Conservation (phyloP, 306 rosid genomes). For the Urtica urens region DNA sequence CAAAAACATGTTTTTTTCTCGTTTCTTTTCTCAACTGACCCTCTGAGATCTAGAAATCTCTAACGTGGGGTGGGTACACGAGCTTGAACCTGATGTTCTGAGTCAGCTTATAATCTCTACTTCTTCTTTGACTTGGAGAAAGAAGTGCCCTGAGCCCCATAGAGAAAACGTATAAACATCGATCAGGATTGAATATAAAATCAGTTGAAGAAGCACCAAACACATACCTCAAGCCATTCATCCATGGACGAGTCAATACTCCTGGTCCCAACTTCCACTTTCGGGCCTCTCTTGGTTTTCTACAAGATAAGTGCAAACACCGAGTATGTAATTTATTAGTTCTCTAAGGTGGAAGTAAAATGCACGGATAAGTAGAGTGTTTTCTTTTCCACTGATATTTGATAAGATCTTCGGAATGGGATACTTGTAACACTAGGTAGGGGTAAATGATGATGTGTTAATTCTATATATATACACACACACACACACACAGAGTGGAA, state of each 20-base stretch:
- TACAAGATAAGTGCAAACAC: conserved; percentile 18
- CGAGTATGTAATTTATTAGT: neutral
- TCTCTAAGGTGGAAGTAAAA: too few relatives aligned
- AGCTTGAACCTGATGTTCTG: conserved; percentile 22
- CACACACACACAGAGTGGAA: too few relatives aligned
- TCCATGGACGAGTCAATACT: conserved; percentile 61
- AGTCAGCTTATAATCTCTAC: conserved; percentile 37
- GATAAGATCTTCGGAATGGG: too few relatives aligned
- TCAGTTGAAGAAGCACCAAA: neutral
- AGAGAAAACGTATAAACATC: conserved; percentile 7
- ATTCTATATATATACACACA: too few relatives aligned
- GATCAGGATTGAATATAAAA: neutral
- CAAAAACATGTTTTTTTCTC: conserved; percentile 27
- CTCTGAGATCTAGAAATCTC: conserved; percentile 39
- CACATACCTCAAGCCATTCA: conserved; percentile 89
- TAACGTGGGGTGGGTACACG: conserved; percentile 42
- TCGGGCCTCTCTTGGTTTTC: conserved; percentile 87
- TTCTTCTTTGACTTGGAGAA: conserved; percentile 80
- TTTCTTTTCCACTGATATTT: too few relatives aligned
- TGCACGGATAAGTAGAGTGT: too few relatives aligned
- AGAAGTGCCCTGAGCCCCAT: conserved; percentile 74
- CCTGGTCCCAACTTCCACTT: conserved; percentile 89
- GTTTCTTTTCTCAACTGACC: conserved; percentile 18
- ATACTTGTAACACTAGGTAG: too few relatives aligned
- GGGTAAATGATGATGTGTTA: too few relatives aligned